Conservation (phyloP, 2,329 filamentous ascomycete genomes). For the Clonostachys chloroleuca region DNA sequence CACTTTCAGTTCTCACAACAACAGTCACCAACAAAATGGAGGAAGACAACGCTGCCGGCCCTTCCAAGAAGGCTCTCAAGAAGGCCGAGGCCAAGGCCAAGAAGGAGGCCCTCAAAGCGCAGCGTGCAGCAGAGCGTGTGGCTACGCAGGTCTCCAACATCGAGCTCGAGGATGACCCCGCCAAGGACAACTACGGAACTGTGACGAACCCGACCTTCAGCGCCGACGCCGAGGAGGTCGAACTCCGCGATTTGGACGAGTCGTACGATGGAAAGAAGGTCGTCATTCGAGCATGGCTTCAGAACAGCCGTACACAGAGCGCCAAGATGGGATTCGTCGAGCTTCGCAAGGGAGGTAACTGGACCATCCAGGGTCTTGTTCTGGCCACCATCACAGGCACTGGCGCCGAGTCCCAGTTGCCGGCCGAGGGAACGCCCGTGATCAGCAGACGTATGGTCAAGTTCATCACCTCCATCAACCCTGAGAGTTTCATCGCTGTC, state of each 20-base stretch:
- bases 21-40: neutral
- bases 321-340: slow-evolving; percentile 84
- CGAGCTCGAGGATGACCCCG: slow-evolving; percentile 67
- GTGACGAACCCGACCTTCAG: slow-evolving; percentile 51
- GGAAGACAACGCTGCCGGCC: slow-evolving; percentile 17
- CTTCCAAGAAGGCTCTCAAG: slow-evolving; percentile 78
- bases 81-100: slow-evolving; percentile 84
- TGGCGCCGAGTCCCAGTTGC: neutral
- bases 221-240: slow-evolving; percentile 50
- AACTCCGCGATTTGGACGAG: slow-evolving; percentile 61
- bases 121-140: slow-evolving; percentile 69
- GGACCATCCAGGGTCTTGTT: slow-evolving; percentile 76
- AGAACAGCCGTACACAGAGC: slow-evolving; percentile 80
- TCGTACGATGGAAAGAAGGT: slow-evolving; percentile 66
- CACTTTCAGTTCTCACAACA: neutral
- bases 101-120: slow-evolving; percentile 79
- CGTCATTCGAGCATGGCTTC: slow-evolving; percentile 74
- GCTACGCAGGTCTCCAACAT: slow-evolving; percentile 62
- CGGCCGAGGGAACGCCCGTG: slow-evolving; percentile 58
- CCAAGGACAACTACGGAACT: slow-evolving; percentile 77
- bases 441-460: slow-evolving; percentile 93
- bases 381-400: slow-evolving; percentile 60
- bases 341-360: slow-evolving; percentile 65
- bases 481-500: slow-evolving; percentile 79
- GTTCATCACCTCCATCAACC: slow-evolving; percentile 70